These are phyloP conservation scores for Croton setiger DNA, from an alignment of 441 rosid genomes.

Conservation along the genomic window DNA sequence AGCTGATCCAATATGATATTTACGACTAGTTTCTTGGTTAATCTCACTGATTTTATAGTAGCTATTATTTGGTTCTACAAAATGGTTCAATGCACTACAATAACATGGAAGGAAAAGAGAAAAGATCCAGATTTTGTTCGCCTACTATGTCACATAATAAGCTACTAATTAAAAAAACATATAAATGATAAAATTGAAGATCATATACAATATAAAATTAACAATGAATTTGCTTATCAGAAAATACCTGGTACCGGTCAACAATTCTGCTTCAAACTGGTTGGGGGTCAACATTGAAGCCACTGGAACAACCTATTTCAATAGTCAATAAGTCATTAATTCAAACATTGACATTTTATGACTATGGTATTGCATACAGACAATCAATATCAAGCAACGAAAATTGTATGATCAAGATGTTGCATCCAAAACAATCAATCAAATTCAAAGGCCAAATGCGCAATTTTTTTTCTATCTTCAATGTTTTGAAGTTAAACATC, in stretches of 20 bases:
- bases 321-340: constrained; percentile 13
- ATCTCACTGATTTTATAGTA: background rate
- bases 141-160: background rate
- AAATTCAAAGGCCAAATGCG: constrained; percentile 10
- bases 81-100: background rate
- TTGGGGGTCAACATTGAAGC: constrained; percentile 99
- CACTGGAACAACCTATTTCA: constrained; percentile 84
- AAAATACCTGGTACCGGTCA: constrained; percentile 80
- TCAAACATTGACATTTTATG: background rate
- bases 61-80: background rate
- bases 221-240: background rate
- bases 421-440: background rate
- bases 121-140: background rate
- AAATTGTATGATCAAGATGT: background rate
- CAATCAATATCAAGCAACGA: background rate
- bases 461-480: background rate
- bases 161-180: background rate
- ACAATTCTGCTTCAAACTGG: constrained; percentile 94
- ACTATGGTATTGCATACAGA: background rate
- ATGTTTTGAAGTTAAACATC: background rate
- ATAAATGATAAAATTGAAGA: background rate
- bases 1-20: too few species aligned
- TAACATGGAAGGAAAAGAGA: background rate
- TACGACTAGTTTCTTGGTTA: background rate
- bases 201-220: constrained; percentile 7